These are phyloP conservation scores for Dryadomyces quercus-mongolicae DNA, from an alignment of 2,329 filamentous ascomycete genomes.

Conservation along the genomic window DNA sequence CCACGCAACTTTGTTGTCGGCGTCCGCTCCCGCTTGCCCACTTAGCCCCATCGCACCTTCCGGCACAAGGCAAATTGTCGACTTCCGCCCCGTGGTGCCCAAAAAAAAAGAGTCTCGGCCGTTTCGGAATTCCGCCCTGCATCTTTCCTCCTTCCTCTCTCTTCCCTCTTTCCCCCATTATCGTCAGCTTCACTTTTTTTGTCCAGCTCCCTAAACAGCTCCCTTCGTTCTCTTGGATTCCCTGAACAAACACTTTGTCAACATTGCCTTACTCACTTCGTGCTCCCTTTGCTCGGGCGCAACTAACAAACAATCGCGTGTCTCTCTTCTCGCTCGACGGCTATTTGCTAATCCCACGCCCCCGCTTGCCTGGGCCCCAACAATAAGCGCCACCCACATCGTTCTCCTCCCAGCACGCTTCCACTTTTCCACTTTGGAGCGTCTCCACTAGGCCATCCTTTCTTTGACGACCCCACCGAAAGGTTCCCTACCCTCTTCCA, in stretches of 20 bases:
- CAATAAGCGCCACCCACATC: constrained; percentile 5
- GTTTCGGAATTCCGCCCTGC: background rate
- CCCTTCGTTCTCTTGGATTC: background rate
- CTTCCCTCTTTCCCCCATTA: background rate
- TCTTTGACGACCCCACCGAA: background rate
- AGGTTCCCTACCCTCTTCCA: background rate
- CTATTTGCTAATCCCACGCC: background rate
- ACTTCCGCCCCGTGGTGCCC: background rate
- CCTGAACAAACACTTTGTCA: background rate
- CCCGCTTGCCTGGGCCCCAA: background rate
- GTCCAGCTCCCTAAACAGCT: no score
- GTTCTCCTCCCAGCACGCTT: background rate
- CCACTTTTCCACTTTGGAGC: background rate
- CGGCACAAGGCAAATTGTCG: background rate
- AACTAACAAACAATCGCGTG: no score
- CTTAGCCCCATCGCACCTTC: constrained; percentile 1
- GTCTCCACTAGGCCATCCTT: background rate
- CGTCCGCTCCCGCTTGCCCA: background rate
- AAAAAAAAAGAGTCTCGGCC: background rate
- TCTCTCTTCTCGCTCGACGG: no score
- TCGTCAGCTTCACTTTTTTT: background rate
- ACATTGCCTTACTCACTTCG: background rate
- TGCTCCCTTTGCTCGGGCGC: background rate
- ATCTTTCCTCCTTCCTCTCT: background rate
- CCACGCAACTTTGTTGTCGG: background rate